Base-by-base conservation (phyloP, 2,329 filamentous ascomycete species). In the Hypoxylon sp. region DNA sequence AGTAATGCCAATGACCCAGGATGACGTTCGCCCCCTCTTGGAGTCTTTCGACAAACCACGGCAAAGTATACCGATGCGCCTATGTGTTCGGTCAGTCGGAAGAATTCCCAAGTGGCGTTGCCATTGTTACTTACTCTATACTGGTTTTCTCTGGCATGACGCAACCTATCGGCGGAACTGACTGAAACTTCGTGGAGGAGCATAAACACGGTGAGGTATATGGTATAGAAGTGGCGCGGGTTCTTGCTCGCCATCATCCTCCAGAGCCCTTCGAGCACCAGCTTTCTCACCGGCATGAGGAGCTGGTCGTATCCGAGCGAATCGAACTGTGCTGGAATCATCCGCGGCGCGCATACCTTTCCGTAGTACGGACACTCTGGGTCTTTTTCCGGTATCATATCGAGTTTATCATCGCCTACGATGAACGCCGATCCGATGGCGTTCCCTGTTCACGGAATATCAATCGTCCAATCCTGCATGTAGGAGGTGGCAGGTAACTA, bases 1-100 rank as follows among this genome's bases (percentile, higher is more conserved):
- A 86, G 69, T 86, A 86, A 52, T 85, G 82, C 85, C 85, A 87
- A 58, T 85, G 78, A 10, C 77, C 75, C 1, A 87, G 80, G 28
- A 86, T 75, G 56, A 81, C 81, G 53, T 82, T 84, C 28, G 81
- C 83, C 3, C 83, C 79, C 11, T 80, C 75, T 14, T 86, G 84
- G 1, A 86, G 75, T 5, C 80, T 74, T 36, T 82, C 78, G 14
- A 85, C 80, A 59, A 82, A 83, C 0, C 45, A 14, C 0, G 78
- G 77, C 6, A 84, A 77, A 0, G 82, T 76, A 60, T 82, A 82
- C 10, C 75, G 76, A 11, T 30, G 23, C 5, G 30, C 13, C 60
- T 65, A 49, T 21, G n/a, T 21, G 38, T 67, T 19, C 32, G 5
- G 48, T 56, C n/a, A 62, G 50, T 9, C 28, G 17, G 30, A 11